Base-by-base conservation (phyloP, 768 basidiomycete species). In the Phylloporus sp. region DNA sequence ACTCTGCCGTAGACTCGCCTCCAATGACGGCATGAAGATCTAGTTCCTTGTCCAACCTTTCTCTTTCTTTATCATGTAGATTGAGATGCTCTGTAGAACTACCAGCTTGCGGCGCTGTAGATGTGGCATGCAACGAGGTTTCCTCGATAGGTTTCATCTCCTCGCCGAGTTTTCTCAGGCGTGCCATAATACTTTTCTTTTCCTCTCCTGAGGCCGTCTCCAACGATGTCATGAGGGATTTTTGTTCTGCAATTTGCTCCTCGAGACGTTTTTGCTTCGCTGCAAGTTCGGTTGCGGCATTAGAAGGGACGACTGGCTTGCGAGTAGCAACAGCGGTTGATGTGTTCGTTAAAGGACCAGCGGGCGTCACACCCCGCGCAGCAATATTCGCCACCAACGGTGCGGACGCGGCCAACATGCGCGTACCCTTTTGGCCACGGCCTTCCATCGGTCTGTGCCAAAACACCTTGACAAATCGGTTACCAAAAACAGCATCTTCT, bases 371-470 rank as follows among this genome's bases (percentile, higher is more conserved):
- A 20, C 31, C 23, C 48, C 76, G 77, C 8, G 69, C 57, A 23
- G 69, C 53, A 43, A 89, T 77, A 57, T 83, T 86, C 27, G 87
- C 85, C 10, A 95, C 77, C 10, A 89, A 60, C 2, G 84, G 79
- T 8, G 90, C 91, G 26, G 88, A 89, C 5, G 88, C 90, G 13
- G 88, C 91, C 52, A 97, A 71, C 74, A 86, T 81, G 56, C 86
- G 79, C 43, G 82, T 73, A 2, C 94, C 94, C 16, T 74, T 76
- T 55, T 82, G 84, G 8, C 94, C 94, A 60, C 94, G 89, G 0
- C 95, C 94, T 48, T 89, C 90, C 83, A 94, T 81, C 7, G 92
- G 93, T 52, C 88, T 79, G 70, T 95, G 92, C 93, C 95, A 97
- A 61, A 95, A 91, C 29, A 97, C 78, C 70, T 95, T 95, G 58